phyloP scores from a whole-genome alignment of 1,284 basidiomycete species.

The Exobasidium rhododendri region DNA sequence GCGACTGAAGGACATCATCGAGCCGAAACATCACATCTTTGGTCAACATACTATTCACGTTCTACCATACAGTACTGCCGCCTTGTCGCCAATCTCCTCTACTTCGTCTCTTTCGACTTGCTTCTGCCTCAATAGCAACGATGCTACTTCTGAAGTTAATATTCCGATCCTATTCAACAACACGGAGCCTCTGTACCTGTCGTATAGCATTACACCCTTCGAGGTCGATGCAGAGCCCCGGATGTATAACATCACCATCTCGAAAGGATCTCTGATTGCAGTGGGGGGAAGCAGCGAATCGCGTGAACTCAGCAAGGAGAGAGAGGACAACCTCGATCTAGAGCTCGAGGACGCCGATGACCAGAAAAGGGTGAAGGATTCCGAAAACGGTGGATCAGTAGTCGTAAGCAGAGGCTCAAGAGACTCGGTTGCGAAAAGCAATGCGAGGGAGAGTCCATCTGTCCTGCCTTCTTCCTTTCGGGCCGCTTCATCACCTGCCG shows the following conservation, averaged over 20 bases:
- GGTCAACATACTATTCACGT: conserved; percentile 85
- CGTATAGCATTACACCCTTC: conserved; percentile 73
- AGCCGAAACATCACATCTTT: conserved; percentile 63
- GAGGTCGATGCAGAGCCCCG: conserved; percentile 60
- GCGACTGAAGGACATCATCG: conserved; percentile 54
- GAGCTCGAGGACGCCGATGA: conserved; percentile 14
- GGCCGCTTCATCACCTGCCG: background rate
- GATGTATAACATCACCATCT: conserved; percentile 64
- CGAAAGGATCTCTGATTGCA: background rate
- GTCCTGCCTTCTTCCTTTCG: background rate
- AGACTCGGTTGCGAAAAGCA: background rate
- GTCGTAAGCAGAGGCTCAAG: background rate
- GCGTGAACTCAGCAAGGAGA: conserved; percentile 1
- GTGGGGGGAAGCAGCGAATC: conserved; percentile 5
- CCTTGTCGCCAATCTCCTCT: conserved; percentile 66
- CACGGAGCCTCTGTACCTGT: conserved; percentile 70
- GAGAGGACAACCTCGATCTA: conserved; percentile 10
- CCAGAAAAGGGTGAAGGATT: background rate
- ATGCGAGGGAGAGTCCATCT: background rate
- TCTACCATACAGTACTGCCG: conserved; percentile 74
- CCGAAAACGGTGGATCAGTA: background rate
- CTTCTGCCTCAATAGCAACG: conserved; percentile 66
- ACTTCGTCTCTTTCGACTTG: conserved; percentile 25
- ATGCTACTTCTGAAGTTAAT: conserved; percentile 61
- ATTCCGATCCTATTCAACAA: conserved; percentile 86